phyloP scores from a whole-genome alignment of 257 asterid genomes.

The Primulina eburnea region DNA sequence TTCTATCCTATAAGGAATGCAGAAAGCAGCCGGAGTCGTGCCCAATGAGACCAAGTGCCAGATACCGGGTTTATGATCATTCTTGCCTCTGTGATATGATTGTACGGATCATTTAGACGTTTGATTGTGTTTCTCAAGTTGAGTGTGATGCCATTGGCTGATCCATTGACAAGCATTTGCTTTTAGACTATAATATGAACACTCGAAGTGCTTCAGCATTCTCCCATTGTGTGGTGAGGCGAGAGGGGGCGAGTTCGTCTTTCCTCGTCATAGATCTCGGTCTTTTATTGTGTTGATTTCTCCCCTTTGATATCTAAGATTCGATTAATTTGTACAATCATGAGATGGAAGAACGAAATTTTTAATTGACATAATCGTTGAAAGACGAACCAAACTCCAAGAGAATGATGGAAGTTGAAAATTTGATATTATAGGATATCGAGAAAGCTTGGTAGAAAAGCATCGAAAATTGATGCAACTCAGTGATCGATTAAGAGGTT shows the following conservation, averaged over 20 bases:
- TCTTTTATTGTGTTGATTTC: not conserved
- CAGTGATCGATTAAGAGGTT: too few relatives aligned
- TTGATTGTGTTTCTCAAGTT: constrained; percentile 22
- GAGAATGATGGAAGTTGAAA: too few relatives aligned
- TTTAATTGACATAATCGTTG: too few relatives aligned
- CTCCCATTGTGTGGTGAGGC: not conserved
- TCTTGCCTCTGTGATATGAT: constrained; percentile 22
- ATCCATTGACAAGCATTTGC: not conserved
- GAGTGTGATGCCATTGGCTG: not conserved
- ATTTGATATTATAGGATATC: too few relatives aligned
- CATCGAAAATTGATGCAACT: too few relatives aligned
- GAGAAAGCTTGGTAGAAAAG: too few relatives aligned
- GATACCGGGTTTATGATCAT: constrained; percentile 17
- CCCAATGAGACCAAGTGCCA: constrained; percentile 38
- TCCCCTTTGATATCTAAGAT: too few relatives aligned
- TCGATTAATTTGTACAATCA: not conserved
- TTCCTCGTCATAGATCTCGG: not conserved
- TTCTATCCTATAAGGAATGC: constrained; percentile 75
- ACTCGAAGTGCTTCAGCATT: not conserved
- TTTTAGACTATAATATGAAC: not conserved
- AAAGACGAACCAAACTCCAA: too few relatives aligned
- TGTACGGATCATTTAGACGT: constrained; percentile 16
- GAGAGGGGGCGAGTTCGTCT: not conserved
- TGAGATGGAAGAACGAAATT: not conserved
- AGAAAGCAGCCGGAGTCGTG: constrained; percentile 74